phyloP scores from a whole-genome alignment of 352 stramenopile genomes.

The Globisporangium okanoganense region DNA sequence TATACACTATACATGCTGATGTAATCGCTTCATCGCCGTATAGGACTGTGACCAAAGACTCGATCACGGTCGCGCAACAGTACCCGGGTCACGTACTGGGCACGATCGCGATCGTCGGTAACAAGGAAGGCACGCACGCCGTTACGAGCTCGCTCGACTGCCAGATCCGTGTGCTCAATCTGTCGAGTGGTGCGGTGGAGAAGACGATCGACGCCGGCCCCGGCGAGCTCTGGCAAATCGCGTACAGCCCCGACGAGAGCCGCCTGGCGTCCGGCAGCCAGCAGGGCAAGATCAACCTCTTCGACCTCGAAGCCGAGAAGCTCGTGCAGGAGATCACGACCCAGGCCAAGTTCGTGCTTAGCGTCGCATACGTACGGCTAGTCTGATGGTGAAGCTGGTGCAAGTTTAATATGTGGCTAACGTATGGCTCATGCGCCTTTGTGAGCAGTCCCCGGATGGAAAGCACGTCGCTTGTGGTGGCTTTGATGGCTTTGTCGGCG shows the following conservation, averaged over 20 bases:
- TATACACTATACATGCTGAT: not conserved
- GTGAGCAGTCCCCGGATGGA: constrained; percentile 67
- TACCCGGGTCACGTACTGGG: constrained; percentile 82
- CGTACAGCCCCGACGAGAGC: constrained; percentile 80
- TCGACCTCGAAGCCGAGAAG: constrained; percentile 78
- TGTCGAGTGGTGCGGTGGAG: constrained; percentile 60
- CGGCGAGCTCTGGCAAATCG: constrained; percentile 87
- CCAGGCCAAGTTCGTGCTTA: constrained; percentile 74
- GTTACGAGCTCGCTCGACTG: constrained; percentile 83
- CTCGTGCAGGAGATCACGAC: constrained; percentile 70
- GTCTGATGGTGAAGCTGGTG: constrained; percentile 5
- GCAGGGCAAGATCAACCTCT: constrained; percentile 86
- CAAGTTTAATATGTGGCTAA: not conserved
- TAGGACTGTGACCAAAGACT: constrained; percentile 67
- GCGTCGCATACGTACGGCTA: constrained; percentile 62
- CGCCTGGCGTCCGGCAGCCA: constrained; percentile 78
- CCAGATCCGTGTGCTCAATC: constrained; percentile 79
- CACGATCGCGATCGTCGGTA: constrained; percentile 82
- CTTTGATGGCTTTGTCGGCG: constrained; percentile 82
- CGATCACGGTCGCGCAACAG: constrained; percentile 74
- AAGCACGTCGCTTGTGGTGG: constrained; percentile 80
- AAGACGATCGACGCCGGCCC: constrained; percentile 84
- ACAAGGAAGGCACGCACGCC: constrained; percentile 70
- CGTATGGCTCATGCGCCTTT: not conserved
- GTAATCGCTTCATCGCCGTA: not conserved